Evolutionary conservation across 2,329 filamentous ascomycete genomes (phyloP), one percentile per base, ranked within the genome.

Genomic region (Sporothrix protearum): DNA sequence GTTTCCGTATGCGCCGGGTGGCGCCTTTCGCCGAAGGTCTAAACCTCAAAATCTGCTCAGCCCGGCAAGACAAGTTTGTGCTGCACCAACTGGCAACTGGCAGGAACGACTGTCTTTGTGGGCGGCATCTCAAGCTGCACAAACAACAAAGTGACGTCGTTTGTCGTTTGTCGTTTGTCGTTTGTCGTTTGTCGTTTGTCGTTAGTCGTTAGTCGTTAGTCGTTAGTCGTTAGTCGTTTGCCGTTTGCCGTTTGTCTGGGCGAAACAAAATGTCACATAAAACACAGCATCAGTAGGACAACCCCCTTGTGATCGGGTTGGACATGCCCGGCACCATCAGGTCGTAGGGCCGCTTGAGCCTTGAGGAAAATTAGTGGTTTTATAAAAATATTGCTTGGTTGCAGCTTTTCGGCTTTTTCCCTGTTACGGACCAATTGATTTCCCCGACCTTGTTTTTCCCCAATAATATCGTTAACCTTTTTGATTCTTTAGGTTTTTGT

Each of bases 401-500:
- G 64, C 45, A 49, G 63, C 63, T 53, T 63, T 39, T 25, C 61
- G 30, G 25, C 45, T 36, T 55, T 36, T 28, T 53, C 19, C 66
- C 66, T 30, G 47, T 67, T 67, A 67, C 49, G 66, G 66, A 53
- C 66, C 66, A 68, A 55, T 68, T 45, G 49, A 68, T 55, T 28
- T 45, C 49, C 49, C 66, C 66, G 49, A 55, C 49, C 47, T 57
- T 68, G 66, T 28, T 25, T 55, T 57, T 68, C 30, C 66, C 66
- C 66, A 49, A 68, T 53, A 28, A 49, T 45, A 55, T 55, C 39
- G 25, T 45, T 68, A 57, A 68, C 33, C 66, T 68, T 68, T 55
- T 68, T n/a, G n/a, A n/a, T 55, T 36, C 30, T 49, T 51, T 51
- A 33, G 28, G 28, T 12, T 67, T 36, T 67, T 51, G 25, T 51